A percentile compares a stretch with the other conserved stretches of the same genome.
phyloP scores from a whole-genome alignment of 2,329 filamentous ascomycete species.

The Beauveria sp. region DNA sequence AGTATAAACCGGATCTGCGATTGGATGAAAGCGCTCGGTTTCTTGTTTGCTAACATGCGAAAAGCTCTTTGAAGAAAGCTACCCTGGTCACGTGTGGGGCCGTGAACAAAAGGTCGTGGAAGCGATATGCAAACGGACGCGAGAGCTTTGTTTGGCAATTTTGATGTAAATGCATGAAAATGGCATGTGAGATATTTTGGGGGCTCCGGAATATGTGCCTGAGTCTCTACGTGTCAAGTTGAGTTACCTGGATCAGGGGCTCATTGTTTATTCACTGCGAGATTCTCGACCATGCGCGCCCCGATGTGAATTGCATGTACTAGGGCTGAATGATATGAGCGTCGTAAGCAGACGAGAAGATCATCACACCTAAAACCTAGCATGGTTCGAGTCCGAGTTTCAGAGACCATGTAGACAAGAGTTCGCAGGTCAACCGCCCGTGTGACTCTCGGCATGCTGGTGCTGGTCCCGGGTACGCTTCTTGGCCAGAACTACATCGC shows the following conservation, averaged over 20 bases:
- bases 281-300: too few species aligned
- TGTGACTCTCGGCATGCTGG: neutral
- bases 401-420: too few species aligned
- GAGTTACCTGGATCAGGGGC: neutral
- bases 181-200: too few species aligned
- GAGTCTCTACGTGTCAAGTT: neutral
- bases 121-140: conserved; percentile 17
- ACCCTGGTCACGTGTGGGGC: conserved; percentile 10
- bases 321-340: too few species aligned
- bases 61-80: conserved; percentile 3
- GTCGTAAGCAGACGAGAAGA: too few species aligned
- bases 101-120: neutral
- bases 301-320: too few species aligned
- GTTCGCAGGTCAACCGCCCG: too few species aligned
- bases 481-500: neutral
- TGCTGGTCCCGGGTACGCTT: neutral
- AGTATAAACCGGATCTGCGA: neutral
- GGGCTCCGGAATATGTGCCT: neutral
- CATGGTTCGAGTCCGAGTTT: neutral
- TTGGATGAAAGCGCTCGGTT: neutral
- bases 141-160: conserved; percentile 23
- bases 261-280: too few species aligned
- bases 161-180: neutral
- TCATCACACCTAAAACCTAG: too few species aligned
- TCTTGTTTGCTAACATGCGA: neutral